These are phyloP conservation scores for Calonectria pteridis DNA, from an alignment of 2,329 filamentous ascomycete genomes.

Conservation along the genomic window DNA sequence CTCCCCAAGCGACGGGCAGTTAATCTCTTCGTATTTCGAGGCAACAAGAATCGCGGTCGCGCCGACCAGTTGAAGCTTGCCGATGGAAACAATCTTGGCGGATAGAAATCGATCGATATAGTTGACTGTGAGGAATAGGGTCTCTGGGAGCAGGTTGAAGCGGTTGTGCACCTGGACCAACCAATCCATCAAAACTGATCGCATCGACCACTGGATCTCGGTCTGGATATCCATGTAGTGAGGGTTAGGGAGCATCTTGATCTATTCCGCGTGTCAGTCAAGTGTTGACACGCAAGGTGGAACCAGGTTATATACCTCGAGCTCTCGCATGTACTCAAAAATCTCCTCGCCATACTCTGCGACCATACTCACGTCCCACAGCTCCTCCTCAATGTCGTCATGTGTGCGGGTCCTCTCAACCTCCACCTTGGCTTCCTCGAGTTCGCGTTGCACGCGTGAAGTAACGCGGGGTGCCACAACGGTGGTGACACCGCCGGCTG, in stretches of 20 bases:
- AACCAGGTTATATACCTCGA: slow-evolving; percentile 74
- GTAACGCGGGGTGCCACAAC: slow-evolving; percentile 81
- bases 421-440: slow-evolving; percentile 73
- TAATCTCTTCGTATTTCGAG: slow-evolving; percentile 99
- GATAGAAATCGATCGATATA: slow-evolving; percentile 98
- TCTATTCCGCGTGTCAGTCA: slow-evolving; percentile 59
- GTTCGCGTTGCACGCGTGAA: slow-evolving; percentile 76
- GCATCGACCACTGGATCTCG: slow-evolving; percentile 99
- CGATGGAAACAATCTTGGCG: slow-evolving; percentile 92
- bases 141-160: slow-evolving; percentile 92
- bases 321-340: slow-evolving; percentile 88
- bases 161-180: slow-evolving; percentile 94
- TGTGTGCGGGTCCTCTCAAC: slow-evolving; percentile 77
- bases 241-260: slow-evolving; percentile 85
- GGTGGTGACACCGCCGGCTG: slow-evolving; percentile 63
- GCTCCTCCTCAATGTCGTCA: slow-evolving; percentile 89
- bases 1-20: slow-evolving; percentile 93
- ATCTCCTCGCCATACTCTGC: slow-evolving; percentile 97
- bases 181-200: slow-evolving; percentile 97
- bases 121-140: slow-evolving; percentile 93
- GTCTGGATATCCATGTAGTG: slow-evolving; percentile 97
- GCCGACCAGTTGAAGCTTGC: slow-evolving; percentile 94
- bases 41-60: slow-evolving; percentile 96
- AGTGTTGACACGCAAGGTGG: neutral
- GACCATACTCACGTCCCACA: slow-evolving; percentile 97